Evolutionary conservation across 2,329 filamentous ascomycete species (phyloP), one percentile per base, ranked within the genome.

Genomic region (Xylariales sp.): DNA sequence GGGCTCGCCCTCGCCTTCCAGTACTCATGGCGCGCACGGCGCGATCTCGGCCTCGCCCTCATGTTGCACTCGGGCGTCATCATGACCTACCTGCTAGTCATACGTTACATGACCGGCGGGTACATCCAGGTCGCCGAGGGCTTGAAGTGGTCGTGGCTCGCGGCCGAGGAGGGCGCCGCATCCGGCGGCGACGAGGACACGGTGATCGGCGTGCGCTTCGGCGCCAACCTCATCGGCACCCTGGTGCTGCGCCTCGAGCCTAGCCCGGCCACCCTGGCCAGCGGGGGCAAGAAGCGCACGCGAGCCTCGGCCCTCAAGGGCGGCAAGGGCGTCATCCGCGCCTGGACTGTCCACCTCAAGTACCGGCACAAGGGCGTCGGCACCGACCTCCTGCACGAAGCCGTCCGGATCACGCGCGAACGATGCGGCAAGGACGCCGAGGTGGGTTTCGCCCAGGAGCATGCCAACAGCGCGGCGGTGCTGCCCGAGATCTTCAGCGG

Each of bases 291-390:
- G 39, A 51, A 50, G 35, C 53, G 55, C 29, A 47, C 43, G 3
- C 48, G 53, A 23, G 37, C 34, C 56, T 64, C 50, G 60, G 61
- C 52, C 52, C 52, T 68, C 48, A 67, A 66, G 47, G 78, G 81
- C 24, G 83, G 83, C 37, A 76, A 74, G 44, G 85, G 82, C 7
- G 67, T 88, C 33, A 82, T 95, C 40, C 77, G 85, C 19, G 88
- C 85, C 2, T 95, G 89, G 88, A 91, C 88, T 2, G 86, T 88
- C 2, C 72, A 73, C 54, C 63, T 81, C 35, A 70, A 72, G 48
- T 88, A 88, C 58, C 74, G 89, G 18, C 70, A 76, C 21, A 77
- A 78, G 45, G 88, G 88, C 0, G 69, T 94, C 17, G 89, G 88
- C 3, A 72, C 67, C 28, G 82, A 81, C 21, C 62, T 95, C 51